phyloP scores from a whole-genome alignment of 805 yeast species.

The Scheffersomyces spartinae region DNA sequence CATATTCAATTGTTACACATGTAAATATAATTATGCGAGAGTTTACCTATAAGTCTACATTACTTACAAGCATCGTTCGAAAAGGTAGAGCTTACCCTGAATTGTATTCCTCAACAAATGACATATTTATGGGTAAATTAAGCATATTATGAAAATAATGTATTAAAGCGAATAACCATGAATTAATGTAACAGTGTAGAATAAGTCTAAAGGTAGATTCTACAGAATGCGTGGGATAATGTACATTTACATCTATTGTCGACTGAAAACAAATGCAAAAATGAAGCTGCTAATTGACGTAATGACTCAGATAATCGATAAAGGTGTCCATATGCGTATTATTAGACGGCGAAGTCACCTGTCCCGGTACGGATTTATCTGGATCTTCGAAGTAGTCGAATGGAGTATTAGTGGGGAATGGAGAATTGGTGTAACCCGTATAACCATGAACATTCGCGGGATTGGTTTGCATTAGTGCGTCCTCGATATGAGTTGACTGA shows the following conservation, averaged over 20 bases:
- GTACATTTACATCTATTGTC: not conserved
- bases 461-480: too few relatives aligned
- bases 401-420: constrained; percentile 5
- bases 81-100: too few relatives aligned
- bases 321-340: constrained; percentile 9
- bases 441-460: too few relatives aligned
- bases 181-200: not conserved
- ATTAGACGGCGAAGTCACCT: constrained; percentile 6
- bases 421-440: too few relatives aligned
- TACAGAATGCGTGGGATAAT: not conserved
- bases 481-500: too few relatives aligned
- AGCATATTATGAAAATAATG: not conserved
- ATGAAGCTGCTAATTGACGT: too few relatives aligned
- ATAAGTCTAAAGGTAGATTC: not conserved
- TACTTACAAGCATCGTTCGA: too few relatives aligned
- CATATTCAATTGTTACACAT: too few relatives aligned
- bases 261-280: constrained; percentile 1
- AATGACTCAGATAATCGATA: constrained; percentile 13
- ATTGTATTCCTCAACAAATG: too few relatives aligned
- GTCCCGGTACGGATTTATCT: constrained; percentile 2
- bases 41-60: too few relatives aligned
- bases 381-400: constrained; percentile 4
- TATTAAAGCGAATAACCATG: not conserved
- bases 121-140: not conserved
- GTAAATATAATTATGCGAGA: too few relatives aligned